Percentiles rank a stretch among this genome's conserved stretches.
Conservation (phyloP, 371 early-diverging fungal genomes). For the Saksenaea oblongispora region DNA sequence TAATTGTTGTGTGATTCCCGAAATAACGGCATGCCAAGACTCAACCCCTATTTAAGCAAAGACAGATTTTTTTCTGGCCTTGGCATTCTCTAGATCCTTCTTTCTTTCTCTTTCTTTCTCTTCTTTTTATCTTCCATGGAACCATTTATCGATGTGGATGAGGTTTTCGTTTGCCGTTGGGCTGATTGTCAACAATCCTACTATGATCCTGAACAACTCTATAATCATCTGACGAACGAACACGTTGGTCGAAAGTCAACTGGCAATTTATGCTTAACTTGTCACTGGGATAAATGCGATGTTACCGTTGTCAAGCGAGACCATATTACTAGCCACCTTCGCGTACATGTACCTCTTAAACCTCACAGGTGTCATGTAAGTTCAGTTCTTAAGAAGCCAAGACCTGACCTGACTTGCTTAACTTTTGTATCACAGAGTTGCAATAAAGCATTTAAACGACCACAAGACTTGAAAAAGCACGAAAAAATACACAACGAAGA, state of each 20-base stretch:
- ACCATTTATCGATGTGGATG: background rate
- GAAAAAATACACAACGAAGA: slow-evolving; percentile 77
- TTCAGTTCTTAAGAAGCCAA: background rate
- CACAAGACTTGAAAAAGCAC: slow-evolving; percentile 90
- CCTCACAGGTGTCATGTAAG: slow-evolving; percentile 78
- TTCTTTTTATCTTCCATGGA: background rate
- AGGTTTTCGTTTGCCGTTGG: slow-evolving; percentile 48
- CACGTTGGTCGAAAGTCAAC: slow-evolving; percentile 92
- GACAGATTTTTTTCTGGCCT: background rate
- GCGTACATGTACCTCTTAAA: slow-evolving; percentile 91
- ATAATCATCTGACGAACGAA: slow-evolving; percentile 79
- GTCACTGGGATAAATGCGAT: slow-evolving; percentile 86
- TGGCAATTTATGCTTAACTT: slow-evolving; percentile 84
- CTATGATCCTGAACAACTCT: slow-evolving; percentile 80
- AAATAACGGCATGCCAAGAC: slow-evolving; percentile 5
- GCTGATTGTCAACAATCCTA: slow-evolving; percentile 52
- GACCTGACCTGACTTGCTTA: background rate
- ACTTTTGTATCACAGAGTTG: slow-evolving; percentile 49
- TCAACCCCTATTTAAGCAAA: background rate
- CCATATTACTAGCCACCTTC: slow-evolving; percentile 91
- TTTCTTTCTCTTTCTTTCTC: background rate
- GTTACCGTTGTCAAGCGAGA: slow-evolving; percentile 82
- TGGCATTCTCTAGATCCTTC: background rate
- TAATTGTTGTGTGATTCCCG: background rate
- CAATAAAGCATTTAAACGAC: slow-evolving; percentile 82